Percentiles rank a stretch among this genome's conserved stretches.
phyloP scores from a whole-genome alignment of 352 stramenopile species.

The Pythium coloratum region DNA sequence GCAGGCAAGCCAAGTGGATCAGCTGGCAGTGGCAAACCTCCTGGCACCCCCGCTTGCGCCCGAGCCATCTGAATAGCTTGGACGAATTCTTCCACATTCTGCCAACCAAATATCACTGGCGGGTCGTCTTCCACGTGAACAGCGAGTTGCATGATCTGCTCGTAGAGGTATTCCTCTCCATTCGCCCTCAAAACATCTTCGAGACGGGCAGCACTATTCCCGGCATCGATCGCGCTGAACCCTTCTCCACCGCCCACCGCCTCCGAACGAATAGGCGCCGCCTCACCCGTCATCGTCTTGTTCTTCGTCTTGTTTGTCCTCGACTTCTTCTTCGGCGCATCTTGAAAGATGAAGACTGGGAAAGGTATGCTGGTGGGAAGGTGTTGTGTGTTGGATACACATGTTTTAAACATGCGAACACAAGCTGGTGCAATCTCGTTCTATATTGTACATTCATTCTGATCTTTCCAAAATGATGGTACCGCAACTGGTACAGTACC shows the following conservation, averaged over 20 bases:
- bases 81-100: constrained; percentile 24
- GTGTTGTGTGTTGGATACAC: too few relatives aligned
- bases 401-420: too few relatives aligned
- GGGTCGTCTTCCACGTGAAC: constrained; percentile 23
- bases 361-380: too few relatives aligned
- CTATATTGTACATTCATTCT: too few relatives aligned
- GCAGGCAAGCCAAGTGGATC: constrained; percentile 23
- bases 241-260: background rate
- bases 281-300: background rate
- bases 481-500: too few relatives aligned
- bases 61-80: constrained; percentile 21
- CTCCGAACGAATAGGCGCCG: background rate
- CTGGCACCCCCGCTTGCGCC: constrained; percentile 19
- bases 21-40: constrained; percentile 25
- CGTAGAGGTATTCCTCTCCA: constrained; percentile 27
- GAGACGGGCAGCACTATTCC: constrained; percentile 2
- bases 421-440: too few relatives aligned
- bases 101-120: constrained; percentile 29
- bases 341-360: too few relatives aligned
- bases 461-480: too few relatives aligned
- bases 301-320: background rate
- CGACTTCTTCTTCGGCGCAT: too few relatives aligned
- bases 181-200: constrained; percentile 26
- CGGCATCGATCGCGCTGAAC: background rate
- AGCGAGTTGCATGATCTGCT: constrained; percentile 24